Percentiles rank a stretch among this genome's conserved stretches.
Evolutionary conservation across 176 grass and related monocot species (phyloP).

Genomic region (sorghum (Sorghum bicolor)): Sorghum_bicolor_NCBIv3 NC_012872.2:63600501-63601000

Average conservation of each 20-base stretch:
- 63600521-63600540: slow-evolving; percentile 96
- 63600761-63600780: neutral
- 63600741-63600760: neutral
- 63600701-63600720: neutral
- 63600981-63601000: neutral
- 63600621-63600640: slow-evolving; percentile 86
- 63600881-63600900: neutral
- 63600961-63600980: neutral
- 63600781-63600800: neutral
- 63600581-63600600: slow-evolving; percentile 85
- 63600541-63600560: slow-evolving; percentile 86
- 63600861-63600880: slow-evolving; percentile 11
- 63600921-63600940: neutral
- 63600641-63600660: slow-evolving; percentile 78
- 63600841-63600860: neutral
- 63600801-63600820: neutral
- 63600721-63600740: slow-evolving; percentile 10
- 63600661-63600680: neutral
- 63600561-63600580: slow-evolving; percentile 95
- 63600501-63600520: slow-evolving; percentile 92
- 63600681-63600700: neutral
- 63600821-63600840: neutral
- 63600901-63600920: neutral
- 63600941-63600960: neutral
- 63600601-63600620: slow-evolving; percentile 88